A percentile compares a stretch with the other conserved stretches of the same genome.
phyloP scores from a whole-genome alignment of 139 green algal species.

The Micractinium sp. region DNA sequence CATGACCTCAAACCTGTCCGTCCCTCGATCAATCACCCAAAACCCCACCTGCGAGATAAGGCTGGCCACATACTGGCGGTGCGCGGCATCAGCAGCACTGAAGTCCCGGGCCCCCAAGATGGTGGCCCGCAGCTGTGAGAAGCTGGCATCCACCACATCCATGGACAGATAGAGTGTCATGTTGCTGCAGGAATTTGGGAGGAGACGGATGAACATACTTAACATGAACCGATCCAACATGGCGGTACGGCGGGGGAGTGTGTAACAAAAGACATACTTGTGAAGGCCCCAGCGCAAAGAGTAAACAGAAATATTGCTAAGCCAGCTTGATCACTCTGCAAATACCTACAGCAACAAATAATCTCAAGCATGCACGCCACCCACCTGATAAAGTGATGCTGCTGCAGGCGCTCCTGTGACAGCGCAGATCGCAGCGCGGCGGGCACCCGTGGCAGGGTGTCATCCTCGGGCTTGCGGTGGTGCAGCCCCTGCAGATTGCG shows the following conservation, averaged over 20 bases:
- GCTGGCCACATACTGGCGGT: conserved; percentile 55
- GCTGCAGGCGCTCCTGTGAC: conserved; percentile 78
- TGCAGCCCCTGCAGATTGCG: conserved; percentile 25
- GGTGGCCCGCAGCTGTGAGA: conserved; percentile 50
- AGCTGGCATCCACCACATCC: conserved; percentile 86
- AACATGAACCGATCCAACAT: background rate
- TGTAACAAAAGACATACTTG: too few species aligned
- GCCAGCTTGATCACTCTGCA: too few species aligned
- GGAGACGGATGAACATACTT: background rate
- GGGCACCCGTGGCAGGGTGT: conserved; percentile 3
- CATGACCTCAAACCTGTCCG: background rate
- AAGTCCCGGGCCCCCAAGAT: conserved; percentile 75
- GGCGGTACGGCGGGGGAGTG: too few species aligned
- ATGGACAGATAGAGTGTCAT: conserved; percentile 52
- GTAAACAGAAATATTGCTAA: too few species aligned
- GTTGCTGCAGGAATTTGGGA: background rate
- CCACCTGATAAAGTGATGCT: conserved; percentile 75
- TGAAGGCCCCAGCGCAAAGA: too few species aligned
- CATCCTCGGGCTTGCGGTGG: background rate
- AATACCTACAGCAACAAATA: too few species aligned
- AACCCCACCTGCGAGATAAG: conserved; percentile 54
- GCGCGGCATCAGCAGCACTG: conserved; percentile 67
- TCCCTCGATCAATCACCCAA: background rate
- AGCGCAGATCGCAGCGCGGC: conserved; percentile 36
- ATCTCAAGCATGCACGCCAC: too few species aligned